Evolutionary conservation across 495 filamentous ascomycete species (phyloP).

Genomic region (Xylaria curta): DNA sequence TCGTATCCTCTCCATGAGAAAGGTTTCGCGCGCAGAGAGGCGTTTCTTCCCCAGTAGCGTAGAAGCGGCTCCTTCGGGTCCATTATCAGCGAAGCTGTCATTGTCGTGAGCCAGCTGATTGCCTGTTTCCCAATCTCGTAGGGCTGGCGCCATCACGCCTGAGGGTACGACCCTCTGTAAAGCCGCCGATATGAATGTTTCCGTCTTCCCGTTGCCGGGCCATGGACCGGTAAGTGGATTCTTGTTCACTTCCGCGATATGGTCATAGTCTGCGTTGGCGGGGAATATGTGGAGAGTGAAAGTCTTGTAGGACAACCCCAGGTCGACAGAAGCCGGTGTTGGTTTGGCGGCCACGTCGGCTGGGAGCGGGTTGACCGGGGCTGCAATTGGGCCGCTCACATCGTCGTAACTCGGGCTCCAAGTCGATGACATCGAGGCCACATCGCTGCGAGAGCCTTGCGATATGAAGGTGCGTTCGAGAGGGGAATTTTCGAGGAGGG

Average conservation of each 20-base stretch:
- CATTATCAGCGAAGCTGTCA: slow-evolving; percentile 29
- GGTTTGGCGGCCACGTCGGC: slow-evolving; percentile 22
- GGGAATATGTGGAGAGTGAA: slow-evolving; percentile 49
- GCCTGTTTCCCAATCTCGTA: slow-evolving; percentile 56
- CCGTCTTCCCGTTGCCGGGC: slow-evolving; percentile 35
- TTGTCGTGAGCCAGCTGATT: slow-evolving; percentile 39
- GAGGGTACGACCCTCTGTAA: slow-evolving; percentile 45
- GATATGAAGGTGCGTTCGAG: slow-evolving; percentile 28
- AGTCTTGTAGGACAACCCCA: slow-evolving; percentile 38
- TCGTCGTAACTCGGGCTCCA: slow-evolving; percentile 29
- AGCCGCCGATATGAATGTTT: slow-evolving; percentile 39
- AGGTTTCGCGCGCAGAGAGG: slow-evolving; percentile 27
- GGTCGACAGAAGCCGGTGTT: slow-evolving; percentile 29
- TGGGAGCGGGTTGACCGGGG: slow-evolving; percentile 27
- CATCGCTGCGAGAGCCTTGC: slow-evolving; percentile 26
- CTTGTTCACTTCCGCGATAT: slow-evolving; percentile 40
- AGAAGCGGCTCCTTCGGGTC: slow-evolving; percentile 31
- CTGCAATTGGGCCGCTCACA: slow-evolving; percentile 32
- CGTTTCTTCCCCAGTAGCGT: slow-evolving; percentile 36
- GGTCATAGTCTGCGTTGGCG: slow-evolving; percentile 41
- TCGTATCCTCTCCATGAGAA: slow-evolving; percentile 36
- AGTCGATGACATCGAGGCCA: neutral
- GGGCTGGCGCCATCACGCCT: slow-evolving; percentile 43
- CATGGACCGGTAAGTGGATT: slow-evolving; percentile 54
- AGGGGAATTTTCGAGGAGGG: slow-evolving; percentile 38